These are phyloP conservation scores for Triangularia setosa DNA, from an alignment of 2,329 filamentous ascomycete species.

Conservation along the genomic window DNA sequence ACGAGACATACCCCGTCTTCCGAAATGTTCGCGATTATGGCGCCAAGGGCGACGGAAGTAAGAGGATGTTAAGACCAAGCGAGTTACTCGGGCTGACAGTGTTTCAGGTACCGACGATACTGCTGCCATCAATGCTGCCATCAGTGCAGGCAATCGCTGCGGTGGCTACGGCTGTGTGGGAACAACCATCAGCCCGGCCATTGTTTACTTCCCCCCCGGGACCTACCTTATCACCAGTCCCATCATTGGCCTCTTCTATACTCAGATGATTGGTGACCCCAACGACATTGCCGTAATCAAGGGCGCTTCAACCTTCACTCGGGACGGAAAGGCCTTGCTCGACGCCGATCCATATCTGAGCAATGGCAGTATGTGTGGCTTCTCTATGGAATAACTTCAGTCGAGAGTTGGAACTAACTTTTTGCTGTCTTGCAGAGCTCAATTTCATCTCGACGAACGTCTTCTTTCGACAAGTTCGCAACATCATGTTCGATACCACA, in stretches of 20 bases:
- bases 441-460: conserved; percentile 55
- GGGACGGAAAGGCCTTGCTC: conserved; percentile 40
- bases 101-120: conserved; percentile 50
- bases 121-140: conserved; percentile 48
- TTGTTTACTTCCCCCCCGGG: conserved; percentile 31
- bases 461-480: conserved; percentile 57
- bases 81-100: not conserved
- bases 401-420: not conserved
- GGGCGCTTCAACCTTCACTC: conserved; percentile 45
- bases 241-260: conserved; percentile 74
- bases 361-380: conserved; percentile 16
- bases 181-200: conserved; percentile 29
- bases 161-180: conserved; percentile 35
- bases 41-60: conserved; percentile 36
- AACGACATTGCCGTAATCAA: conserved; percentile 53
- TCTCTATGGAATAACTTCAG: not conserved
- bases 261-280: conserved; percentile 70
- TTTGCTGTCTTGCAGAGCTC: conserved; percentile 24
- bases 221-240: conserved; percentile 68
- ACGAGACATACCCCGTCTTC: conserved; percentile 42
- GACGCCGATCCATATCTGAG: conserved; percentile 43
- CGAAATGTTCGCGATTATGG: conserved; percentile 47
- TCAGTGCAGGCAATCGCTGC: conserved; percentile 42
- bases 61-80: not conserved
- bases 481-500: conserved; percentile 55